Conservation (phyloP, 2,329 filamentous ascomycete genomes). For the Aspergillus oerlinghausenensis region DNA sequence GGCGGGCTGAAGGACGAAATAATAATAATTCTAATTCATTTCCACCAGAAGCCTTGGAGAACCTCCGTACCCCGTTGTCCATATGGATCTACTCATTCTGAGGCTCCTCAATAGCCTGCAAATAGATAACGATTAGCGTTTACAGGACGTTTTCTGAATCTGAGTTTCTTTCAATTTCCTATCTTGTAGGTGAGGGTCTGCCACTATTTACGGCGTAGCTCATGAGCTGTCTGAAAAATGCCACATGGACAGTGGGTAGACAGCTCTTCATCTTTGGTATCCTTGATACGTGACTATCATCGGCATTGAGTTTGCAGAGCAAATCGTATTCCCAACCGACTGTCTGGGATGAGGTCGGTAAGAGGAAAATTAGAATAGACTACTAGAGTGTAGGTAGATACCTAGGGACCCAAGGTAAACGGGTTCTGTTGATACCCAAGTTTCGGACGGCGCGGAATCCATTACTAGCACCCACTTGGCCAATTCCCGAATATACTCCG, state of each 20-base stretch:
- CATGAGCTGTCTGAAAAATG: constrained; percentile 4
- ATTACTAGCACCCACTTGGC: not conserved
- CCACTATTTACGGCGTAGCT: constrained; percentile 6
- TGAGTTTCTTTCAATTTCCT: constrained; percentile 4
- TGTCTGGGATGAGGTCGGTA: not conserved
- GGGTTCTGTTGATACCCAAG: constrained; percentile 15
- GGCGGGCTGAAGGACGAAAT: not conserved
- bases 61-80: not conserved
- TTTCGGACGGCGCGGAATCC: constrained; percentile 2
- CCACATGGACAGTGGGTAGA: constrained; percentile 7
- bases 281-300: too few relatives aligned
- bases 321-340: not conserved
- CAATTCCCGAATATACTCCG: not conserved
- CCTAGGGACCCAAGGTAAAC: constrained; percentile 2
- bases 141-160: not conserved
- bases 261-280: not conserved
- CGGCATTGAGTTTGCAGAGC: not conserved
- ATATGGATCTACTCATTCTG: not conserved
- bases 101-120: not conserved
- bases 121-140: not conserved
- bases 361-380: not conserved
- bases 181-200: constrained; percentile 4
- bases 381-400: not conserved
- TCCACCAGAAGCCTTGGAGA: not conserved
- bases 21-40: not conserved